Evolutionary conservation across 805 yeast species (phyloP).

Genomic region (Candida chilensis): DNA sequence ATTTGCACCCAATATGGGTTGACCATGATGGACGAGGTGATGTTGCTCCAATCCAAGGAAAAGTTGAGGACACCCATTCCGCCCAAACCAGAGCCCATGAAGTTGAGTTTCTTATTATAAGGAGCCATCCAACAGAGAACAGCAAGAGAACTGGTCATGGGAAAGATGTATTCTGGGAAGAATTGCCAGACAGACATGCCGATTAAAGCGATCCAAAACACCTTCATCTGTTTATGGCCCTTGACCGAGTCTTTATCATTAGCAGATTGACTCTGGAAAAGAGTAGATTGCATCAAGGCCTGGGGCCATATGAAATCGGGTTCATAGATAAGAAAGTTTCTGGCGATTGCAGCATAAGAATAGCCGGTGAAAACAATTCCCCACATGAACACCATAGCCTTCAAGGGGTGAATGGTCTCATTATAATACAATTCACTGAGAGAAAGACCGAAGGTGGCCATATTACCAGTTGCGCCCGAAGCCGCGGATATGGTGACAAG

Average conservation of each 20-base stretch:
- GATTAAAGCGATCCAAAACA: conserved; percentile 23
- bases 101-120: conserved; percentile 23
- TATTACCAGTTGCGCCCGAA: conserved; percentile 31
- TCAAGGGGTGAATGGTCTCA: conserved; percentile 12
- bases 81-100: conserved; percentile 43
- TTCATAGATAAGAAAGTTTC: conserved; percentile 33
- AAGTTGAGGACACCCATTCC: conserved; percentile 42
- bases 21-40: conserved; percentile 39
- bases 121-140: conserved; percentile 42
- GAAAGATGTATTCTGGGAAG: conserved; percentile 38
- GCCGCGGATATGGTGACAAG: conserved; percentile 31
- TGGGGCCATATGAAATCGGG: conserved; percentile 42
- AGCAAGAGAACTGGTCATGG: conserved; percentile 39
- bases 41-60: conserved; percentile 44
- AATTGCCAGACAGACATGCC: conserved; percentile 36
- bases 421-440: conserved; percentile 26
- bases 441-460: conserved; percentile 27
- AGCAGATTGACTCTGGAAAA: conserved; percentile 20
- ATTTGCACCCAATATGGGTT: conserved; percentile 45
- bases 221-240: conserved; percentile 20
- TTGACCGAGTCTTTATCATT: conserved; percentile 8
- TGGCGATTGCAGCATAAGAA: conserved; percentile 43
- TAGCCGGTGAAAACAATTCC: conserved; percentile 44
- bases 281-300: conserved; percentile 42
- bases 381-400: conserved; percentile 38